Evolutionary conservation across 2,329 filamentous ascomycete genomes (phyloP), one percentile per base, ranked within the genome.

Genomic region (Dothideomycetes sp.): DNA sequence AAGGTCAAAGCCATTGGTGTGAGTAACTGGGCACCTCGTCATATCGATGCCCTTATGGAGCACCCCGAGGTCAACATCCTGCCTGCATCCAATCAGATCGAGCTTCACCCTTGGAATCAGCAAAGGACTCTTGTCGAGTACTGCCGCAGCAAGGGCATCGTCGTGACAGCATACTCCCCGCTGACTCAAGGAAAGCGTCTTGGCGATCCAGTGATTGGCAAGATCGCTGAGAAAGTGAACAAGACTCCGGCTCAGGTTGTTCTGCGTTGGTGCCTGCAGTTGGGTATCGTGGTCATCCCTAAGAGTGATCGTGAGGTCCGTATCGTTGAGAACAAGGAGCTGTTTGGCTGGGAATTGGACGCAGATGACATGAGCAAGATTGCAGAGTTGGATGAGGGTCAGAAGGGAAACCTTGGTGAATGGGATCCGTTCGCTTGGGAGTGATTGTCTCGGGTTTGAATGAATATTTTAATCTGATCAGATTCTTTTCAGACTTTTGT

Each of bases 191-290:
- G 81, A 37, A 64, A 80, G 61, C 77, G 83, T 45, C 76, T 78
- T 47, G 75, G 77, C 31, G 80, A 88, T 45, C 63, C 72, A 46
- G 73, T 71, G 12, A 64, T 88, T 17, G 66, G 70, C 43, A 66
- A 65, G 11, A 60, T 89, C 41, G 75, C 77, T 1, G 65, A 77
- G 49, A 86, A 84, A 62, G 73, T 88, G 56, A 68, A 68, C 46
- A 84, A 80, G 61, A 73, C 74, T 4, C 72, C 79, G 45, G 81
- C 81, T 9, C 85, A 91, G 67, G 62, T 91, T 8, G 61, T 93
- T 49, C 62, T 91, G 39, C 72, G 84, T 45, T 93, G 84, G 73
- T 82, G 80, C 48, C 57, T 91, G 60, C 82, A 93, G 60, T 85
- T 82, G 60, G 79, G 75, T 3, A 75, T 73, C 52, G 68, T 83